Percentiles rank a stretch among this genome's conserved stretches.
These are phyloP conservation scores for Mentha longifolia DNA, from an alignment of 257 asterid genomes.

Conservation along the genomic window DNA sequence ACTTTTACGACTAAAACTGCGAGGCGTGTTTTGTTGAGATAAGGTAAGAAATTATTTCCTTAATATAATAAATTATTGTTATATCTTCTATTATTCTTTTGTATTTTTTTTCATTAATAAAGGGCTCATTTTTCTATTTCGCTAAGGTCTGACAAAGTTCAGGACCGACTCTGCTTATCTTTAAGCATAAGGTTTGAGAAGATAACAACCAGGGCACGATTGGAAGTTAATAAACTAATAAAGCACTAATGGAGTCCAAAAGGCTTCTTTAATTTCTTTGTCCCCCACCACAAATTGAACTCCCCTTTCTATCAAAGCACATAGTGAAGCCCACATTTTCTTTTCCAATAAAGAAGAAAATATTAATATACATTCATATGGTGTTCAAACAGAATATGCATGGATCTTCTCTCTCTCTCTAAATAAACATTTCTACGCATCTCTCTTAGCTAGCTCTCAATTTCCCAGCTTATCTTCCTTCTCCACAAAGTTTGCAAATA, in stretches of 20 bases:
- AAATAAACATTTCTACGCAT: slow-evolving; percentile 28
- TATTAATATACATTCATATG: slow-evolving; percentile 29
- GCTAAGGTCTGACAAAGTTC: too few relatives aligned
- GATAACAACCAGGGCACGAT: slow-evolving; percentile 35
- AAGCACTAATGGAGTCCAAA: slow-evolving; percentile 64
- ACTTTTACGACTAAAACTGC: too few relatives aligned
- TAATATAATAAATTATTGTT: too few relatives aligned
- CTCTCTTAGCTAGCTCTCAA: slow-evolving; percentile 38
- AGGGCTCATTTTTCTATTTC: too few relatives aligned
- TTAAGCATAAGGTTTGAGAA: not conserved
- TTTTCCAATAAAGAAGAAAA: slow-evolving; percentile 38
- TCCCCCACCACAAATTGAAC: slow-evolving; percentile 59
- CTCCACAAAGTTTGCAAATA: slow-evolving; percentile 52
- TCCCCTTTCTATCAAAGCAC: slow-evolving; percentile 37
- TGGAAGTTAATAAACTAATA: slow-evolving; percentile 35
- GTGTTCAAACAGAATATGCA: slow-evolving; percentile 71
- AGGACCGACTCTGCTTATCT: too few relatives aligned
- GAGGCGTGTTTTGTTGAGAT: too few relatives aligned
- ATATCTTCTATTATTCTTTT: too few relatives aligned
- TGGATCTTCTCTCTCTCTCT: slow-evolving; percentile 48
- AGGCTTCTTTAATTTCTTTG: slow-evolving; percentile 44
- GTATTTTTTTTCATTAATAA: too few relatives aligned
- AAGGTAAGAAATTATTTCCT: too few relatives aligned
- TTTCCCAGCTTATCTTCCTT: slow-evolving; percentile 59
- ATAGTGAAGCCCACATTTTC: slow-evolving; percentile 41